These are phyloP conservation scores for Ascocoryne sarcoides DNA, from an alignment of 2,329 filamentous ascomycete genomes.

Conservation along the genomic window DNA sequence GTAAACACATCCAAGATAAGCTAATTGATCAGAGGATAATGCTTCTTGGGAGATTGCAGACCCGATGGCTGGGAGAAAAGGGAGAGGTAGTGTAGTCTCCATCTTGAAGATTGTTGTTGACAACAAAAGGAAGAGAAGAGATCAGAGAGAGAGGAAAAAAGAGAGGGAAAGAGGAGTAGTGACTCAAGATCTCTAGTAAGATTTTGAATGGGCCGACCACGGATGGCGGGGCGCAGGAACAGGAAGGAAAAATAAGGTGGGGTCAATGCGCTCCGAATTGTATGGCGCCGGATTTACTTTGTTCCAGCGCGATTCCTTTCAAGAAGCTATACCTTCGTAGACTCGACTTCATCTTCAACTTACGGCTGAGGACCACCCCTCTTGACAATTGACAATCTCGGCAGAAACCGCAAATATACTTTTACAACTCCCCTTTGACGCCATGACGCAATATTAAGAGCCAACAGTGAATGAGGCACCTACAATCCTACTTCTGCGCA, in stretches of 20 bases:
- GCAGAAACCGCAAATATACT: too few relatives aligned
- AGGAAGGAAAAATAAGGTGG: too few relatives aligned
- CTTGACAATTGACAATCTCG: too few relatives aligned
- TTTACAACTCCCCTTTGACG: too few relatives aligned
- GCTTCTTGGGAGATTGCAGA: conserved; percentile 42
- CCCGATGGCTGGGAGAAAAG: conserved; percentile 52
- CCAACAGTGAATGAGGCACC: not conserved
- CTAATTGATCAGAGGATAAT: conserved; percentile 48
- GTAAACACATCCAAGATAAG: conserved; percentile 50
- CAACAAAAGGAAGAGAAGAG: not conserved
- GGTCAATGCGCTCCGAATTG: too few relatives aligned
- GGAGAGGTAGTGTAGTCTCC: conserved; percentile 56
- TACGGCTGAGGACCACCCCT: too few relatives aligned
- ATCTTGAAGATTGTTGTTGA: conserved; percentile 32
- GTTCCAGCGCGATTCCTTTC: too few relatives aligned
- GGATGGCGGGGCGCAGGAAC: not conserved
- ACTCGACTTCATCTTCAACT: too few relatives aligned
- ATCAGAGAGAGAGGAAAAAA: conserved; percentile 1
- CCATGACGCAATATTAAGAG: too few relatives aligned
- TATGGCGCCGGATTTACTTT: too few relatives aligned
- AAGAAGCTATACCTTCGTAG: too few relatives aligned
- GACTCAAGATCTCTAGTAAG: not conserved
- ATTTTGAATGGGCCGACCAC: not conserved
- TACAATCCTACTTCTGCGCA: not conserved
- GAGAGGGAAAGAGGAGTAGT: not conserved